Percentiles rank a stretch among this genome's conserved stretches.
Conservation (phyloP, 2,329 filamentous ascomycete species). For the Stagonosporopsis tanaceti region DNA sequence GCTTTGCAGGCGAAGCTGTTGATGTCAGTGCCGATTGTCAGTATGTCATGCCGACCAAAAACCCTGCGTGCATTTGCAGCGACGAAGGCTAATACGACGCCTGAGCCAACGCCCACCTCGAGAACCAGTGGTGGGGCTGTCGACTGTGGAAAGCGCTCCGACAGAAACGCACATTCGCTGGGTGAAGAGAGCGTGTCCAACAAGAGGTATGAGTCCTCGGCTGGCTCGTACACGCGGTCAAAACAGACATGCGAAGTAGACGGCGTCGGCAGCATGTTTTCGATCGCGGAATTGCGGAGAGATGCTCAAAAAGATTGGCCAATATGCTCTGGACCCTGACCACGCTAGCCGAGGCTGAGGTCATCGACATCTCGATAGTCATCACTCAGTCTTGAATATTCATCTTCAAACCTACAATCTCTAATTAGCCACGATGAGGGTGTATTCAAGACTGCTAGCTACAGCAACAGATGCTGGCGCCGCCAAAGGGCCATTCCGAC, state of each 20-base stretch:
- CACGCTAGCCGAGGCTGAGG: constrained; percentile 37
- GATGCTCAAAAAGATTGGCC: constrained; percentile 27
- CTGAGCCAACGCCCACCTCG: constrained; percentile 90
- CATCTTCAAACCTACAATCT: neutral
- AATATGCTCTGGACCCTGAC: constrained; percentile 31
- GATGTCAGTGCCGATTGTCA: constrained; percentile 82
- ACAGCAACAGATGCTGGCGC: constrained; percentile 47
- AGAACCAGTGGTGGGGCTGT: constrained; percentile 66
- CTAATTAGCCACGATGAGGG: constrained; percentile 36
- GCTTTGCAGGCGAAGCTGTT: constrained; percentile 84
- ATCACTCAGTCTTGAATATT: constrained; percentile 18
- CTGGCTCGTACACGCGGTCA: constrained; percentile 89
- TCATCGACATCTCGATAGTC: constrained; percentile 28
- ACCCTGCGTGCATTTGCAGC: constrained; percentile 76
- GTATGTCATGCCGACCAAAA: constrained; percentile 73
- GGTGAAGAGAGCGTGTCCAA: constrained; percentile 85
- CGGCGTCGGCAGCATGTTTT: constrained; percentile 85
- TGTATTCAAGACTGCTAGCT: constrained; percentile 41
- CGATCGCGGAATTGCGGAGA: constrained; percentile 20
- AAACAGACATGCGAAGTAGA: constrained; percentile 91
- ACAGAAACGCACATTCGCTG: constrained; percentile 74
- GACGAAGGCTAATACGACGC: constrained; percentile 89
- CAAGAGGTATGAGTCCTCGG: constrained; percentile 94
- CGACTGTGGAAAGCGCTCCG: constrained; percentile 63
- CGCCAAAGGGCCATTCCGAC: constrained; percentile 43